These are phyloP conservation scores for Pythium graminicola DNA, from an alignment of 352 stramenopile genomes.

Conservation along the genomic window DNA sequence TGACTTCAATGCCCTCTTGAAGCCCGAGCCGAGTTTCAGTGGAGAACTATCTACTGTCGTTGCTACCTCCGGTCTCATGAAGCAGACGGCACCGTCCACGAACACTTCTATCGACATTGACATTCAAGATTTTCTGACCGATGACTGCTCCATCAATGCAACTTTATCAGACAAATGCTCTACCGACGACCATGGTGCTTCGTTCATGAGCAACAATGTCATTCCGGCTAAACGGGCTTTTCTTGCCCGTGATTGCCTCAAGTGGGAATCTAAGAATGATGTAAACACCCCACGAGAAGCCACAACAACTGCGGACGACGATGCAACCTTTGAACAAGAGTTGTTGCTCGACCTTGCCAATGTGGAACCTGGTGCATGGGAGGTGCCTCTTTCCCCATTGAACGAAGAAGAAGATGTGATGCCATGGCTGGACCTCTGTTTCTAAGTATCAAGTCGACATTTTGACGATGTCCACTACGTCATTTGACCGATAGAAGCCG, in stretches of 20 bases:
- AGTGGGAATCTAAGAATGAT: slow-evolving; percentile 39
- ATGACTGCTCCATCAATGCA: slow-evolving; percentile 66
- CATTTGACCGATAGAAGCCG: too few relatives aligned
- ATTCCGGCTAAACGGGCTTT: slow-evolving; percentile 46
- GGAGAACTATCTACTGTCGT: slow-evolving; percentile 18
- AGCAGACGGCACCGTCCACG: slow-evolving; percentile 25
- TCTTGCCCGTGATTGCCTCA: slow-evolving; percentile 63
- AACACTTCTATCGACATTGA: slow-evolving; percentile 52
- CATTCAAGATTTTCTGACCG: slow-evolving; percentile 73
- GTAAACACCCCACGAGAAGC: slow-evolving; percentile 15
- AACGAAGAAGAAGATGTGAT: slow-evolving; percentile 82
- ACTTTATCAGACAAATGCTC: slow-evolving; percentile 23
- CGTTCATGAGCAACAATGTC: slow-evolving; percentile 19
- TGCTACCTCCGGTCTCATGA: slow-evolving; percentile 31
- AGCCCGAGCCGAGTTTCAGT: slow-evolving; percentile 9
- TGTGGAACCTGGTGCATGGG: slow-evolving; percentile 69
- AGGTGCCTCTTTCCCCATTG: slow-evolving; percentile 72
- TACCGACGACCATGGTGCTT: neutral
- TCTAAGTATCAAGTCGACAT: slow-evolving; percentile 27
- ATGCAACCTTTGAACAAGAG: slow-evolving; percentile 53
- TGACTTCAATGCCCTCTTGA: slow-evolving; percentile 30
- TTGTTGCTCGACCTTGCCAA: slow-evolving; percentile 66
- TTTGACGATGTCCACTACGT: neutral
- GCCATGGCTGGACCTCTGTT: slow-evolving; percentile 79
- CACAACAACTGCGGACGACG: slow-evolving; percentile 25